Base-by-base conservation (phyloP, 306 rosid genomes). In the Fagus sylvatica region DNA sequence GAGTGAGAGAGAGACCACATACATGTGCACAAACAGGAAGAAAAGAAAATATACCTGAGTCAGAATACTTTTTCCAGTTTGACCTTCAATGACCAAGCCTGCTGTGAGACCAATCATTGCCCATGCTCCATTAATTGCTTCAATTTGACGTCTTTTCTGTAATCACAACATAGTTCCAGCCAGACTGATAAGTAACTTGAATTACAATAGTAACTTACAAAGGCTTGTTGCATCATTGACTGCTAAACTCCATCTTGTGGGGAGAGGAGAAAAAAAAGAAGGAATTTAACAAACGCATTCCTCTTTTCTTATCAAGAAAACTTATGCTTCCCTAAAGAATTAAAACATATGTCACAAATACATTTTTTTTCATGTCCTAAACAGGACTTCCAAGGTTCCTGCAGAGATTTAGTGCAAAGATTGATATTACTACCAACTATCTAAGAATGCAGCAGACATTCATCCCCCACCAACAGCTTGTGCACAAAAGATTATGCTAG, bases 121-220 rank as follows among this genome's bases (percentile, higher is more conserved):
- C 97, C 97, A 92, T 48, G 98, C 98, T 73, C 98, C 98, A 74
- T 95, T 95, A 6, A 92, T 88, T 48, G 98, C 97, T 80, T 95
- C 98, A 75, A 95, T 88, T 86, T 86, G 92, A 53, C 95, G 93
- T 69, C 83, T 85, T 82, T 91, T 91, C 98, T 95, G 71, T 79
- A 79, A 61, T 80, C 83, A 82, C 65, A 75, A 41, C 84, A 76
- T 36, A 48, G 72, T 56, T 82, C 78, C 73, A 30, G 76, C 46
- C 74, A 78, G 83, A 61, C 48, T 74, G 49, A 70, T 16, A 19
- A 75, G 82, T 43, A 51, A 79, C 66, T 34, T 78, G 41, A 49
- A 48, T 62, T 69, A 62, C 74, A 12, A 5, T 12, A 28, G 59
- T 60, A 22, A 36, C 28, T 62, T 49, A 66, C 4, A 11, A 30